Evolutionary conservation across 1,284 basidiomycete genomes (phyloP).

Genomic region (Microbotryomycetes sp.): DNA sequence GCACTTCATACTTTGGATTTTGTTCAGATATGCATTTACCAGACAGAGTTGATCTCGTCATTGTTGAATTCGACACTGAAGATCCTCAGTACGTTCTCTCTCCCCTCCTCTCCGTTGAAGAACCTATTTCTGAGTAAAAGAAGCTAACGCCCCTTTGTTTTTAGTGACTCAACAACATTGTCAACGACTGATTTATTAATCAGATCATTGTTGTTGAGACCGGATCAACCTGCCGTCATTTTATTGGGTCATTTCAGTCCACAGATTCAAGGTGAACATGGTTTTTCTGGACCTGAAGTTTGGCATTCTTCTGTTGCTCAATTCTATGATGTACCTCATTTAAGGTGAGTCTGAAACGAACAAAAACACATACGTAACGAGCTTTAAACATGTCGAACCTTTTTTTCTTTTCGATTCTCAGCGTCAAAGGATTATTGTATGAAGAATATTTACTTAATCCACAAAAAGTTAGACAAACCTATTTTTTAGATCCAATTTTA

Average conservation of each 20-base stretch:
- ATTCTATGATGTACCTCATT: slow-evolving; percentile 89
- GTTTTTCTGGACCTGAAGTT: slow-evolving; percentile 79
- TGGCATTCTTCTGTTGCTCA: slow-evolving; percentile 82
- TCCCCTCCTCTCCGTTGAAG: background rate
- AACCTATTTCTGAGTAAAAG: background rate
- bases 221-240: slow-evolving; percentile 79
- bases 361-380: background rate
- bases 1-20: slow-evolving; percentile 86
- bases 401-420: slow-evolving; percentile 40
- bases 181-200: slow-evolving; percentile 84
- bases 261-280: slow-evolving; percentile 66
- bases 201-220: slow-evolving; percentile 77
- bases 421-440: slow-evolving; percentile 73
- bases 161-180: slow-evolving; percentile 62
- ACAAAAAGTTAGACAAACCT: slow-evolving; percentile 55
- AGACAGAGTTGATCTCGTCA: slow-evolving; percentile 82
- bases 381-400: background rate
- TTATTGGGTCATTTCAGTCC: slow-evolving; percentile 87
- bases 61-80: slow-evolving; percentile 84
- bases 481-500: slow-evolving; percentile 76
- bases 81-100: slow-evolving; percentile 63
- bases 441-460: slow-evolving; percentile 72
- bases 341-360: slow-evolving; percentile 50
- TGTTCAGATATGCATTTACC: slow-evolving; percentile 86
- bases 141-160: background rate